Percentiles rank a stretch among this genome's conserved stretches.
These are phyloP conservation scores for Gracilaria caudata DNA, from an alignment of 23 red algal genomes.

Conservation along the genomic window DNA sequence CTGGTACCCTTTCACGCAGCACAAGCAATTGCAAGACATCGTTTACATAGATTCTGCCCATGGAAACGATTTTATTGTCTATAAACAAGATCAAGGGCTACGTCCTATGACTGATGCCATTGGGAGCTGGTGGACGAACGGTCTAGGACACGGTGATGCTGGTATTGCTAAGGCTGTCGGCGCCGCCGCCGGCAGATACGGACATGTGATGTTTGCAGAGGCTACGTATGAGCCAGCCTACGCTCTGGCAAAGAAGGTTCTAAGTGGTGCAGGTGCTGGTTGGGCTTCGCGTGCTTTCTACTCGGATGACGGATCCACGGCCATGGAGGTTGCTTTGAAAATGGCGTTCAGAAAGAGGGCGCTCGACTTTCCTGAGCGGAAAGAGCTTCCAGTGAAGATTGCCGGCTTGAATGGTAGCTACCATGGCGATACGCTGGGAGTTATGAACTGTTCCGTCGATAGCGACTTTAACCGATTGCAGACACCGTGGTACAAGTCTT, in stretches of 20 bases:
- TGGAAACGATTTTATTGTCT: constrained; percentile 70
- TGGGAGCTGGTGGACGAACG: constrained; percentile 97
- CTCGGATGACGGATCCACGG: constrained; percentile 94
- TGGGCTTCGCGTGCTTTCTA: constrained; percentile 96
- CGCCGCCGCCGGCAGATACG: constrained; percentile 82
- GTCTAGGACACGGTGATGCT: constrained; percentile 82
- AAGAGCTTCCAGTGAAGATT: constrained; percentile 53
- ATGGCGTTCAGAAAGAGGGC: constrained; percentile 94
- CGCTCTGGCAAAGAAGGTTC: constrained; percentile 61
- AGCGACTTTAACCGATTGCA: constrained; percentile 86
- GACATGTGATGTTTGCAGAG: constrained; percentile 95
- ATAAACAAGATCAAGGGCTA: constrained; percentile 12
- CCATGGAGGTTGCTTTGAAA: constrained; percentile 96
- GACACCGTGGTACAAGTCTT: constrained; percentile 90
- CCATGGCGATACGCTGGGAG: constrained; percentile 99
- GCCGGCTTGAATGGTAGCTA: constrained; percentile 84
- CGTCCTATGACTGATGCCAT: constrained; percentile 74
- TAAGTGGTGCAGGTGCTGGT: constrained; percentile 70
- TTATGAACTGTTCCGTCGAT: constrained; percentile 88
- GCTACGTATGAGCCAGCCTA: constrained; percentile 78
- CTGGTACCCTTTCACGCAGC: constrained; percentile 99
- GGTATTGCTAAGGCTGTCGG: constrained; percentile 54
- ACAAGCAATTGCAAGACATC: constrained; percentile 47
- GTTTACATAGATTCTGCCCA: constrained; percentile 86
- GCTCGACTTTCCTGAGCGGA: constrained; percentile 24